These are phyloP conservation scores for Pythium folliculosum DNA, from an alignment of 352 stramenopile species.

Conservation along the genomic window DNA sequence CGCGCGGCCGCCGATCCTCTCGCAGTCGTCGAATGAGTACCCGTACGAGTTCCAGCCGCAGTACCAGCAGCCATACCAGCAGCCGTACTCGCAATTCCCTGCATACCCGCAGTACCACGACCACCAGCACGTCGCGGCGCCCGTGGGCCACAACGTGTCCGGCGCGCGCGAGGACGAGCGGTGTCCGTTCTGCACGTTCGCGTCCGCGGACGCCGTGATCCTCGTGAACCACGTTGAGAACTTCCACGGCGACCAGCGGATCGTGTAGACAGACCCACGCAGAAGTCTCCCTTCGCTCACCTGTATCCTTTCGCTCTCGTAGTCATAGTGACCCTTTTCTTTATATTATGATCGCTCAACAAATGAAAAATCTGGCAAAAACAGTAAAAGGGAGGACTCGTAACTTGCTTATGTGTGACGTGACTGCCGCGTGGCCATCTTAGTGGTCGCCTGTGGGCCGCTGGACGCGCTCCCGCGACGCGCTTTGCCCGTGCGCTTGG, in stretches of 20 bases:
- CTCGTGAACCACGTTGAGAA: conserved; percentile 81
- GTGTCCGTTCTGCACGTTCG: conserved; percentile 70
- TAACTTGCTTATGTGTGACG: not conserved
- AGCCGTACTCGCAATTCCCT: conserved; percentile 10
- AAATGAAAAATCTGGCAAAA: not conserved
- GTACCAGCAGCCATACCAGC: conserved; percentile 2
- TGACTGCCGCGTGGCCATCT: conserved; percentile 3
- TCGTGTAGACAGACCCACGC: not conserved
- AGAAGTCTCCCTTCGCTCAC: too few relatives aligned
- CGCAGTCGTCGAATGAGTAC: not conserved
- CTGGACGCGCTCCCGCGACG: not conserved
- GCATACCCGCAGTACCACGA: conserved; percentile 22
- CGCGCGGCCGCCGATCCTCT: conserved; percentile 11
- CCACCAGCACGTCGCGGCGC: conserved; percentile 23
- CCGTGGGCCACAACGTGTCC: conserved; percentile 8
- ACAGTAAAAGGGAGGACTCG: not conserved
- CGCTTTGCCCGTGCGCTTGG: not conserved
- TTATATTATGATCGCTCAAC: not conserved
- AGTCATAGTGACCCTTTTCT: not conserved
- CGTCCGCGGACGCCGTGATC: conserved; percentile 54
- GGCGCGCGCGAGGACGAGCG: conserved; percentile 31
- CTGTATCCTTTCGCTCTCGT: not conserved
- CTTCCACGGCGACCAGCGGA: conserved; percentile 47
- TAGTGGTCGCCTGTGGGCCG: not conserved
- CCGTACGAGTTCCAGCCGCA: conserved; percentile 22